Conservation (phyloP, 495 filamentous ascomycete genomes). For the Podospora sp. region DNA sequence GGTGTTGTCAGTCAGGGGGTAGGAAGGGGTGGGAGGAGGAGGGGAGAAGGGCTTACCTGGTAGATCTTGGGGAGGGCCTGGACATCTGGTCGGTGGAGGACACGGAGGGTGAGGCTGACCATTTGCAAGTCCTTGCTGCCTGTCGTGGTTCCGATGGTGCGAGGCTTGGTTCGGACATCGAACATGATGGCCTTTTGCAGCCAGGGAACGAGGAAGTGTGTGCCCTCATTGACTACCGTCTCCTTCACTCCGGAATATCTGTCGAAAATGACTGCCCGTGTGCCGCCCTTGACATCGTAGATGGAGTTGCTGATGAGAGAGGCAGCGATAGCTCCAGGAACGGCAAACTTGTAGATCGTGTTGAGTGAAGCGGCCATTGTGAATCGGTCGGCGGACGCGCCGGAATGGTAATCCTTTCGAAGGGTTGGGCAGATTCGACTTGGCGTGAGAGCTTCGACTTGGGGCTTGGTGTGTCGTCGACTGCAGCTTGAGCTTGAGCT, state of each 20-base stretch:
- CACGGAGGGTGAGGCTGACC: conserved; percentile 96
- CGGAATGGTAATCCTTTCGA: neutral
- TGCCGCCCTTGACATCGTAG: conserved; percentile 96
- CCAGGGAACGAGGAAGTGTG: conserved; percentile 96
- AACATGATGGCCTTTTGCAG: conserved; percentile 93
- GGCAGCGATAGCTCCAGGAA: conserved; percentile 68
- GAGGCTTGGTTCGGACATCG: conserved; percentile 95
- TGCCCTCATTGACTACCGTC: conserved; percentile 89
- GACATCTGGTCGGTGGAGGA: conserved; percentile 94
- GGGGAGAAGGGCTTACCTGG: conserved; percentile 65
- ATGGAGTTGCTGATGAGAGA: conserved; percentile 71
- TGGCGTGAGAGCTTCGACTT: neutral
- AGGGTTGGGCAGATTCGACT: conserved; percentile 21
- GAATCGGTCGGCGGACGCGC: conserved; percentile 29
- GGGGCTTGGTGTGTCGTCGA: conserved; percentile 23
- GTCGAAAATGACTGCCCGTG: conserved; percentile 98
- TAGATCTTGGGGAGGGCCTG: conserved; percentile 94
- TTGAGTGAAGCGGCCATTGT: conserved; percentile 61
- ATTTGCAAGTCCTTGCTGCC: conserved; percentile 99
- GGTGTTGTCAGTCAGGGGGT: too few species aligned
- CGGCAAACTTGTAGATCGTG: conserved; percentile 66
- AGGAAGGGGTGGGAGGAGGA: neutral
- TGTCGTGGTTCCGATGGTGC: conserved; percentile 97
- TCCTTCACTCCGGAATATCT: conserved; percentile 90
- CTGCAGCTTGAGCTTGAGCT: conserved; percentile 4